Percentiles rank a stretch among this genome's conserved stretches.
Conservation (phyloP, 192 early-diverging fungal genomes). For the Coemansia sp. region DNA sequence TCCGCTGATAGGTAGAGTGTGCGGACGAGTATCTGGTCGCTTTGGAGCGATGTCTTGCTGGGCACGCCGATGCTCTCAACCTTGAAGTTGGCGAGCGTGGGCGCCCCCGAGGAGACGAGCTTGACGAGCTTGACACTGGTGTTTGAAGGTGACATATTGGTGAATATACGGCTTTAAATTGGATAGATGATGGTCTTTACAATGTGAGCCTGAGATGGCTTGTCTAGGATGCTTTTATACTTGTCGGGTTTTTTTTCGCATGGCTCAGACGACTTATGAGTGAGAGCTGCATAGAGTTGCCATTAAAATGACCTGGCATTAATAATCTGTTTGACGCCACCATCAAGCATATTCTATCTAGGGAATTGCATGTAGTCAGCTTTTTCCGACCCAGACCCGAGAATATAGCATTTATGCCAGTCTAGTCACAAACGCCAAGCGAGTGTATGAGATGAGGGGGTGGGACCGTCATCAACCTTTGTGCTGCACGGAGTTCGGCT, state of each 20-base stretch:
- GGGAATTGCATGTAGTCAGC: not conserved
- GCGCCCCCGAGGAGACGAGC: constrained; percentile 15
- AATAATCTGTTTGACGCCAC: not conserved
- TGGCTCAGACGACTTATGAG: no score
- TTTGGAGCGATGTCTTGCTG: constrained; percentile 18
- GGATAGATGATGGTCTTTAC: no score
- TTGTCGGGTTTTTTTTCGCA: not conserved
- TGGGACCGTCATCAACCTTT: not conserved
- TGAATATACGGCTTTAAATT: not conserved
- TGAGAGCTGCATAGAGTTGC: not conserved
- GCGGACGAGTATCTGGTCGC: constrained; percentile 50
- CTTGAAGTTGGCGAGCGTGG: constrained; percentile 29
- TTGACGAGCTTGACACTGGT: constrained; percentile 19
- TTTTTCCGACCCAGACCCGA: not conserved
- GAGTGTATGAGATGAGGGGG: not conserved
- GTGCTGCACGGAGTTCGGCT: not conserved
- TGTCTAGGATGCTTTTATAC: not conserved
- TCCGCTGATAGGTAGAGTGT: constrained; percentile 70
- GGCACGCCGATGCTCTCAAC: constrained; percentile 18
- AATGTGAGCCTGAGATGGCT: not conserved
- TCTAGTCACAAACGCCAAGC: not conserved
- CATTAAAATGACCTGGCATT: not conserved
- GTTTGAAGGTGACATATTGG: constrained; percentile 18
- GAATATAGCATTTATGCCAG: no score
- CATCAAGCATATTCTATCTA: not conserved